Evolutionary conservation across 768 basidiomycete species (phyloP).

Genomic region (Vishniacozyma victoriae): DNA sequence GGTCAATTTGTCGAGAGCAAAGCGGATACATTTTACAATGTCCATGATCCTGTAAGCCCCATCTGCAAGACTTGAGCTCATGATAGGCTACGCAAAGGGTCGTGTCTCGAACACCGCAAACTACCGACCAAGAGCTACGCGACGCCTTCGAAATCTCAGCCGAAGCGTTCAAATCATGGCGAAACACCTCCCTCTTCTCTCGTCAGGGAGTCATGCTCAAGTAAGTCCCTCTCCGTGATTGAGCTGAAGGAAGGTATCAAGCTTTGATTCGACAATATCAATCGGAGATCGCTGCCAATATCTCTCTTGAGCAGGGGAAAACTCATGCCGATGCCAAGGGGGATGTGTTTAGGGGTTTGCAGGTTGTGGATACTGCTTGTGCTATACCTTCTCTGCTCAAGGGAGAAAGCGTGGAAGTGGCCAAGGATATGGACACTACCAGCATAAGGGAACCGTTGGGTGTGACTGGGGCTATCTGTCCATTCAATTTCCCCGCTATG

Average conservation of each 20-base stretch:
- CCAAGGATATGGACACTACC: slow-evolving; percentile 85
- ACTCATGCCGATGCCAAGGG: slow-evolving; percentile 87
- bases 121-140: slow-evolving; percentile 68
- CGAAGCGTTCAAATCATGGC: slow-evolving; percentile 78
- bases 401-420: slow-evolving; percentile 81
- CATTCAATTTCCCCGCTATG: slow-evolving; percentile 42
- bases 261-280: slow-evolving; percentile 72
- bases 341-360: slow-evolving; percentile 81
- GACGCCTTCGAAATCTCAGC: slow-evolving; percentile 74
- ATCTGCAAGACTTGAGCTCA: too few relatives aligned
- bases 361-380: slow-evolving; percentile 55
- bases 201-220: slow-evolving; percentile 81
- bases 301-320: slow-evolving; percentile 89
- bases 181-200: slow-evolving; percentile 67
- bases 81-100: too few relatives aligned
- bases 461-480: slow-evolving; percentile 62
- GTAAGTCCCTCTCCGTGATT: slow-evolving; percentile 50
- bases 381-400: slow-evolving; percentile 71
- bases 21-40: too few relatives aligned
- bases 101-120: slow-evolving; percentile 92
- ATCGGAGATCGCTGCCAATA: slow-evolving; percentile 74
- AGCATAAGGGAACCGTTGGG: slow-evolving; percentile 74
- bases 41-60: too few relatives aligned
- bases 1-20: too few relatives aligned
- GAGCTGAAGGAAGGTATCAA: slow-evolving; percentile 58